A percentile compares a stretch with the other conserved stretches of the same genome.
Conservation (phyloP, 805 yeast species). For the Cyberlindnera bimundalis region DNA sequence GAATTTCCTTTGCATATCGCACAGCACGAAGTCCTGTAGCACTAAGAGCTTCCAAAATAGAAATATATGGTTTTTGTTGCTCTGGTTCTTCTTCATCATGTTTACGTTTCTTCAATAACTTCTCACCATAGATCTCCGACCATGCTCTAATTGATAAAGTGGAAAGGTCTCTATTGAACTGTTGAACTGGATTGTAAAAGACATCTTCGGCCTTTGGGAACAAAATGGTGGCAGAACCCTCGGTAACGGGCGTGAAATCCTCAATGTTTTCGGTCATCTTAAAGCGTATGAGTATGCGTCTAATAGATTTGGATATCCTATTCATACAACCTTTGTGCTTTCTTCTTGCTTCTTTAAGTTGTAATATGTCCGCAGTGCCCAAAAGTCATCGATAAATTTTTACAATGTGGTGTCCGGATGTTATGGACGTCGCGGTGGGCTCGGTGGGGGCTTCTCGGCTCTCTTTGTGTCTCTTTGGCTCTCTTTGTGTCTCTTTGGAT, state of each 20-base stretch:
- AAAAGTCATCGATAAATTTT: neutral
- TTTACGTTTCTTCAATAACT: slow-evolving; percentile 31
- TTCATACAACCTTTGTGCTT: slow-evolving; percentile 5
- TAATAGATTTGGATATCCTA: neutral
- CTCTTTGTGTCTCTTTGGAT: no score
- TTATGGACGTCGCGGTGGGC: neutral
- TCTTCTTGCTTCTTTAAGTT: neutral
- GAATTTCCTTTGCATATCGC: slow-evolving; percentile 89
- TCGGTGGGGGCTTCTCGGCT: no score
- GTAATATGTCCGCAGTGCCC: neutral
- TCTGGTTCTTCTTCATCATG: slow-evolving; percentile 26
- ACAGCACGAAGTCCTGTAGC: slow-evolving; percentile 96
- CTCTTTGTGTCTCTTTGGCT: no score
- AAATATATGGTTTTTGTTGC: slow-evolving; percentile 40
- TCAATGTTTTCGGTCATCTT: slow-evolving; percentile 9
- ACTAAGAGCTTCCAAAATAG: slow-evolving; percentile 82
- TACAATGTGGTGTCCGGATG: slow-evolving; percentile 7
- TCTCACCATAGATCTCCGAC: slow-evolving; percentile 55
- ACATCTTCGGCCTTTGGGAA: slow-evolving; percentile 81
- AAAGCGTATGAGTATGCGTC: neutral
- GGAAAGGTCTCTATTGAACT: slow-evolving; percentile 90
- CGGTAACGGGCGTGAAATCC: slow-evolving; percentile 45
- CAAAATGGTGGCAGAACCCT: slow-evolving; percentile 82
- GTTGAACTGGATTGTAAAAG: slow-evolving; percentile 95
- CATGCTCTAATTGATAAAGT: slow-evolving; percentile 84